phyloP scores from a whole-genome alignment of 176 grass and related monocot species.

The Aegilops umbellulata region DNA sequence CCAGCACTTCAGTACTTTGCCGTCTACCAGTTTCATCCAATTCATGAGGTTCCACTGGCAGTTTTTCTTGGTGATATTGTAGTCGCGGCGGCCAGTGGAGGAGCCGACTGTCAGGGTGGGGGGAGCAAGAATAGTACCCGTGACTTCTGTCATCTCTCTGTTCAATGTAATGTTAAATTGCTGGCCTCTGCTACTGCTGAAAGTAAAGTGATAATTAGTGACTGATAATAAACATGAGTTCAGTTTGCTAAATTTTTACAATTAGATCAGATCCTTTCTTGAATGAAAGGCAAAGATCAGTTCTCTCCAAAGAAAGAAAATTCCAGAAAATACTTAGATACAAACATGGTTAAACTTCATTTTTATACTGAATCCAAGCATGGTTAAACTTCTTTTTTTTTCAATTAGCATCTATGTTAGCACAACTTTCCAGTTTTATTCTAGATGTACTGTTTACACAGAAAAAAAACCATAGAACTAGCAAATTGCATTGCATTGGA shows the following conservation, averaged over 20 bases:
- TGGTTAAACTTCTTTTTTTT: not conserved
- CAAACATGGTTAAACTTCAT: not conserved
- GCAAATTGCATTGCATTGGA: not conserved
- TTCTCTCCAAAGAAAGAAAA: not conserved
- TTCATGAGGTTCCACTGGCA: slow-evolving; percentile 41
- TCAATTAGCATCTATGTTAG: not conserved
- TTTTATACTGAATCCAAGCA: not conserved
- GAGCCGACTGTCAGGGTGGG: slow-evolving; percentile 33
- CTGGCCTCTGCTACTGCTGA: slow-evolving; percentile 34
- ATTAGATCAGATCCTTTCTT: not conserved
- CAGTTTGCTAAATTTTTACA: not conserved
- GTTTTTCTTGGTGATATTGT: slow-evolving; percentile 17
- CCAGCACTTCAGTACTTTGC: slow-evolving; percentile 32
- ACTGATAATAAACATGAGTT: not conserved
- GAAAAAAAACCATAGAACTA: not conserved
- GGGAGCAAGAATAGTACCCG: slow-evolving; percentile 26
- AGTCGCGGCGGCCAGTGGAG: not conserved
- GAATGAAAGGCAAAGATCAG: not conserved
- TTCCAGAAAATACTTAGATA: not conserved
- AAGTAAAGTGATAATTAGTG: slow-evolving; percentile 21
- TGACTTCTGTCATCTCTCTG: slow-evolving; percentile 44
- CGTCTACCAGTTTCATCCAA: slow-evolving; percentile 19
- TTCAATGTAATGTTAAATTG: slow-evolving; percentile 24
- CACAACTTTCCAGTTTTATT: not conserved
- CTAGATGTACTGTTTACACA: not conserved